These are phyloP conservation scores for Saccharomyces kudriavzevii DNA, from an alignment of 805 yeast genomes.

Conservation along the genomic window DNA sequence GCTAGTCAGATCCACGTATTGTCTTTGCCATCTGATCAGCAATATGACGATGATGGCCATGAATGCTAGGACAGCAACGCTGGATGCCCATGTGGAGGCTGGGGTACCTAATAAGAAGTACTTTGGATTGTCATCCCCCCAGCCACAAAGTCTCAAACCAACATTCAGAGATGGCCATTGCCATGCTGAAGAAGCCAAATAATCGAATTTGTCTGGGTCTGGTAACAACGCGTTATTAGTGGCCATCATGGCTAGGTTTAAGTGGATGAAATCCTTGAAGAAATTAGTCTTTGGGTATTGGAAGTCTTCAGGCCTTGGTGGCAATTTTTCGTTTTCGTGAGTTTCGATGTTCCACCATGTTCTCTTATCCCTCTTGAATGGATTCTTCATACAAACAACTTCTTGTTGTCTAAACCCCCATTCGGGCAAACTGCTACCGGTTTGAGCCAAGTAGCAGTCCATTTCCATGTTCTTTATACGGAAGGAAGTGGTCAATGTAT, in stretches of 20 bases:
- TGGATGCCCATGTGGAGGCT: slow-evolving; percentile 69
- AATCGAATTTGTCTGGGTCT: slow-evolving; percentile 65
- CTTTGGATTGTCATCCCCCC: slow-evolving; percentile 58
- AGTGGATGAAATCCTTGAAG: slow-evolving; percentile 64
- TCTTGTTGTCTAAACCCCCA: slow-evolving; percentile 87
- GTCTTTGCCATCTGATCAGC: slow-evolving; percentile 78
- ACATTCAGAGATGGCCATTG: slow-evolving; percentile 76
- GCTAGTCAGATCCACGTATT: slow-evolving; percentile 49
- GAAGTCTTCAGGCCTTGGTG: slow-evolving; percentile 38
- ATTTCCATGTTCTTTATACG: slow-evolving; percentile 54
- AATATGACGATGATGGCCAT: slow-evolving; percentile 39
- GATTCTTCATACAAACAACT: slow-evolving; percentile 56
- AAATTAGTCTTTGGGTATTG: slow-evolving; percentile 64
- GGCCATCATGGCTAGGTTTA: slow-evolving; percentile 87
- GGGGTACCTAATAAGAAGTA: slow-evolving; percentile 73
- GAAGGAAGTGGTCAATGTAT: slow-evolving; percentile 70
- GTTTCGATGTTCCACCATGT: slow-evolving; percentile 86
- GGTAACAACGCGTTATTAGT: slow-evolving; percentile 81
- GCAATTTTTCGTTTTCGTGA: slow-evolving; percentile 54
- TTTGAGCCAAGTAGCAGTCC: slow-evolving; percentile 72
- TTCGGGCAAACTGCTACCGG: slow-evolving; percentile 59
- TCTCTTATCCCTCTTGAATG: slow-evolving; percentile 68
- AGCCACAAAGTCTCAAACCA: slow-evolving; percentile 73
- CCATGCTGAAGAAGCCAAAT: slow-evolving; percentile 71
- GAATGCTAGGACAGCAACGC: slow-evolving; percentile 51